Evolutionary conservation across 192 early-diverging fungal genomes (phyloP).

Genomic region (Coemansia sp.): DNA sequence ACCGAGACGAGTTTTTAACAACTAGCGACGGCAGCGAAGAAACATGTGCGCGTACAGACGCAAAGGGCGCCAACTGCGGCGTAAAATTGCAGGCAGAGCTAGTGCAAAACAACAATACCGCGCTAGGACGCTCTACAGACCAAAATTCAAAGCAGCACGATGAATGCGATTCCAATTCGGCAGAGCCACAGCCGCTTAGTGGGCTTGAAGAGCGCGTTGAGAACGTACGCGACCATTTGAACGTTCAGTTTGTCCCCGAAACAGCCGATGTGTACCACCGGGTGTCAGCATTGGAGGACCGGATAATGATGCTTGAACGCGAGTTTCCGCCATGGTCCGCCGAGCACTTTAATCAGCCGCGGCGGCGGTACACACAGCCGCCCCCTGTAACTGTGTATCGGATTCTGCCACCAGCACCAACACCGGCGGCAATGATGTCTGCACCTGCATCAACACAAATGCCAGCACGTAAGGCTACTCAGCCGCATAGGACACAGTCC

Average conservation of each 20-base stretch:
- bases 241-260: conserved; percentile 60
- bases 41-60: conserved; percentile 70
- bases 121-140: conserved; percentile 58
- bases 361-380: conserved; percentile 28
- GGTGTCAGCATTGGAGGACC: conserved; percentile 73
- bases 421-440: background rate
- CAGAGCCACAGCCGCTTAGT: conserved; percentile 13
- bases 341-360: conserved; percentile 65
- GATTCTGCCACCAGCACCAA: conserved; percentile 7
- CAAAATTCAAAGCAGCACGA: background rate
- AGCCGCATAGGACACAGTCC: background rate
- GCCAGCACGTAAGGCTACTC: background rate
- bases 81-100: conserved; percentile 77
- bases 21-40: conserved; percentile 11
- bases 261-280: conserved; percentile 40
- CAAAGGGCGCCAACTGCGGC: conserved; percentile 67
- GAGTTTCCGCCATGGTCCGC: conserved; percentile 80
- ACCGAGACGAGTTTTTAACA: conserved; percentile 62
- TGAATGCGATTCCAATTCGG: background rate
- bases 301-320: conserved; percentile 70
- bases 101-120: conserved; percentile 57
- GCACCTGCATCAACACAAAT: background rate
- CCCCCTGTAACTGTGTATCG: conserved; percentile 38
- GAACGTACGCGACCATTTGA: conserved; percentile 73
- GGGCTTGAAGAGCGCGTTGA: conserved; percentile 57